These are phyloP conservation scores for Emmonsiellopsis sp. DNA, from an alignment of 2,329 filamentous ascomycete species.

Conservation along the genomic window DNA sequence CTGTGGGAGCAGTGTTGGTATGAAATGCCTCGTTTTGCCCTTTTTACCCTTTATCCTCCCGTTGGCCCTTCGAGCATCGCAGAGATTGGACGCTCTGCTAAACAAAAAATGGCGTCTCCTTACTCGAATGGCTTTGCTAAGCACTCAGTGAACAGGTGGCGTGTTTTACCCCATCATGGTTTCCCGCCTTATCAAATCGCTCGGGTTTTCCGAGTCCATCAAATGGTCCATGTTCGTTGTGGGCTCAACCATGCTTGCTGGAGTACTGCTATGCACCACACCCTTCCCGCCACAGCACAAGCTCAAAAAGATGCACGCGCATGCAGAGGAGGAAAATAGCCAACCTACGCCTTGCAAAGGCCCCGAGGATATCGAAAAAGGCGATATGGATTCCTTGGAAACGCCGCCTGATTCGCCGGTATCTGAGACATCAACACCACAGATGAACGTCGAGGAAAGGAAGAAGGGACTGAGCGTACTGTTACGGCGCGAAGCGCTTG, in stretches of 20 bases:
- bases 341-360: neutral
- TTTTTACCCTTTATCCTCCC: neutral
- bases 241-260: slow-evolving; percentile 8
- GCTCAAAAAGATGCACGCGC: neutral
- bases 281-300: slow-evolving; percentile 2
- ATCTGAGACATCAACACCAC: neutral
- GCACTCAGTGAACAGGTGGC: slow-evolving; percentile 1
- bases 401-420: neutral
- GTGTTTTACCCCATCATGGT: slow-evolving; percentile 11
- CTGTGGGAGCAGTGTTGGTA: slow-evolving; percentile 31
- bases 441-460: neutral
- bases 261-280: slow-evolving; percentile 1
- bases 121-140: neutral
- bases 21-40: neutral
- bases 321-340: neutral
- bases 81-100: too few relatives aligned
- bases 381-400: neutral
- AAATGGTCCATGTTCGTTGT: slow-evolving; percentile 13
- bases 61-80: too few relatives aligned
- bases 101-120: neutral
- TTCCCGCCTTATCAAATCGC: slow-evolving; percentile 1
- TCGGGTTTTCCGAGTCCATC: slow-evolving; percentile 9
- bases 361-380: neutral
- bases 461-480: neutral
- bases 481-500: neutral